These are phyloP conservation scores for Aspergillus awamori DNA, from an alignment of 2,329 filamentous ascomycete species.

Conservation along the genomic window DNA sequence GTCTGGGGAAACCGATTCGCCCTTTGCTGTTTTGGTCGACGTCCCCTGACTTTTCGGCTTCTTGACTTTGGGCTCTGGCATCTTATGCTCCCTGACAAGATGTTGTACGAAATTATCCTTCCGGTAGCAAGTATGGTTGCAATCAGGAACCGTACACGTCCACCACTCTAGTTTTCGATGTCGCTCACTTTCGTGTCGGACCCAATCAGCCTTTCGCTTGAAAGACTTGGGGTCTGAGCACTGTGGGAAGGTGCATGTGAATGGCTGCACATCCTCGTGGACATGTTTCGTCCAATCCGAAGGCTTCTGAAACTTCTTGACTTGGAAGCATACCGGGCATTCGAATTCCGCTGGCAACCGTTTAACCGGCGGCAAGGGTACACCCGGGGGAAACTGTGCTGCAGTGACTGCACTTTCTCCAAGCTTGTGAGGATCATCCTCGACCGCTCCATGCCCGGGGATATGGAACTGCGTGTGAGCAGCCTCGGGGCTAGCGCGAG, in stretches of 20 bases:
- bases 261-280: constrained; percentile 89
- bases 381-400: constrained; percentile 77
- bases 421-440: constrained; percentile 67
- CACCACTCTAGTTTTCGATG: constrained; percentile 91
- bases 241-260: constrained; percentile 84
- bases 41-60: constrained; percentile 59
- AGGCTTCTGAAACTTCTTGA: constrained; percentile 84
- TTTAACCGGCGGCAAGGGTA: constrained; percentile 77
- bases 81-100: constrained; percentile 87
- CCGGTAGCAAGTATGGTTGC: constrained; percentile 78
- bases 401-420: constrained; percentile 69
- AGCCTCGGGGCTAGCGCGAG: constrained; percentile 56
- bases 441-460: constrained; percentile 58
- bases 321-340: constrained; percentile 82
- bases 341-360: constrained; percentile 85
- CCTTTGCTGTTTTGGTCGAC: constrained; percentile 53
- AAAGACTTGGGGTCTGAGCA: constrained; percentile 88
- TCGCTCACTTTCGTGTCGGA: constrained; percentile 88
- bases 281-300: constrained; percentile 98
- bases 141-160: constrained; percentile 80
- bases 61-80: constrained; percentile 78
- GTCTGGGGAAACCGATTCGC: constrained; percentile 47
- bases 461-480: constrained; percentile 58
- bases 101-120: constrained; percentile 94
- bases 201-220: constrained; percentile 95